Conservation (phyloP, 176 grass and related monocot genomes). For the Ampelocalamus luodianensis region DNA sequence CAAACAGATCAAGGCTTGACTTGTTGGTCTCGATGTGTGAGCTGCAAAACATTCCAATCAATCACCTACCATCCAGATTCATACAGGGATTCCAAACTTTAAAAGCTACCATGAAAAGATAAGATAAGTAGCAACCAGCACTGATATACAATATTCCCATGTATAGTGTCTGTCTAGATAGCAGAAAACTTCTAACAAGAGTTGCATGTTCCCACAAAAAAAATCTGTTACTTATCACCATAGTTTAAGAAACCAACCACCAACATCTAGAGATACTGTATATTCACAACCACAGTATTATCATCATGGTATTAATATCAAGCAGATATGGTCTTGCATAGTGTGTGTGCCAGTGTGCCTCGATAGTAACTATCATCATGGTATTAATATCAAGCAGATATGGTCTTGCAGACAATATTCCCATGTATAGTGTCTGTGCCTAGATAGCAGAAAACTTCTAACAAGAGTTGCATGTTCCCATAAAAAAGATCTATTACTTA, state of each 20-base stretch:
- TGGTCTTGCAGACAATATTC: too few relatives aligned
- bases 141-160: neutral
- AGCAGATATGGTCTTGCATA: too few relatives aligned
- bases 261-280: neutral
- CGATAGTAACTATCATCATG: neutral
- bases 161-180: neutral
- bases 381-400: neutral
- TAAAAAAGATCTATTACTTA: neutral
- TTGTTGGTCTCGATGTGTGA: constrained; percentile 23
- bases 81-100: neutral
- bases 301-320: neutral
- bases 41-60: constrained; percentile 48
- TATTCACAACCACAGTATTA: neutral
- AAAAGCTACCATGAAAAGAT: neutral
- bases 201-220: neutral
- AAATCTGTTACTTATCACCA: neutral
- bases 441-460: neutral
- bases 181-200: neutral
- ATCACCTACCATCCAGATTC: neutral
- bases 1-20: constrained; percentile 23
- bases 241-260: neutral
- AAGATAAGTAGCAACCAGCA: neutral
- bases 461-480: neutral
- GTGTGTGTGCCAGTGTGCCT: neutral
- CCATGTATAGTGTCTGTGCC: neutral